Conservation (phyloP, 495 filamentous ascomycete genomes). For the Gamarada debralockiae region DNA sequence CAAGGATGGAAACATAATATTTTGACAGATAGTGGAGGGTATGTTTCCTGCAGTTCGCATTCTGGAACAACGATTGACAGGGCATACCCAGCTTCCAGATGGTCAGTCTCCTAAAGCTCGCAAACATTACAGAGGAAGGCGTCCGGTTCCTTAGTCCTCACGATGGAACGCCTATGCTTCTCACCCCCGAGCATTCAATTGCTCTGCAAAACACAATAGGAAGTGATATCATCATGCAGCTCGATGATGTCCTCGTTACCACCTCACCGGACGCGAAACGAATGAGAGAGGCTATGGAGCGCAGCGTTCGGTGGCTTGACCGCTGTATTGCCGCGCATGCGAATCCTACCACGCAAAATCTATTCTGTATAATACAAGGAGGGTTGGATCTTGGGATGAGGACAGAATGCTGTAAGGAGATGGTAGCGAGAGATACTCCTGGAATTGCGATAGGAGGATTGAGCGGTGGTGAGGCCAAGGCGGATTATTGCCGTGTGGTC, state of each 20-base stretch:
- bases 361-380: conserved; percentile 99
- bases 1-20: conserved; percentile 96
- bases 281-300: conserved; percentile 92
- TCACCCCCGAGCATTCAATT: conserved; percentile 97
- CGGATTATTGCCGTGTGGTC: conserved; percentile 61
- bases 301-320: conserved; percentile 97
- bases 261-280: conserved; percentile 82
- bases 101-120: conserved; percentile 93
- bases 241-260: conserved; percentile 95
- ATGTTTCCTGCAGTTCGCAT: conserved; percentile 31
- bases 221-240: conserved; percentile 98
- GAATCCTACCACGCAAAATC: conserved; percentile 76
- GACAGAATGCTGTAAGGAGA: conserved; percentile 76
- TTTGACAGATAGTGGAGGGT: conserved; percentile 97
- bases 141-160: conserved; percentile 93
- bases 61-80: conserved; percentile 4
- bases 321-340: conserved; percentile 90
- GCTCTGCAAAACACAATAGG: conserved; percentile 95
- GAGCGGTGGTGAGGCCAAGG: conserved; percentile 71
- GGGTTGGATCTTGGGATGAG: conserved; percentile 90
- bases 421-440: conserved; percentile 88
- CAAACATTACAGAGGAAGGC: conserved; percentile 91
- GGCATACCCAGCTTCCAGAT: conserved; percentile 77
- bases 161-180: conserved; percentile 93
- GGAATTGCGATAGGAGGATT: conserved; percentile 96